These are phyloP conservation scores for Brettanomyces custersianus DNA, from an alignment of 805 yeast genomes.

Conservation along the genomic window DNA sequence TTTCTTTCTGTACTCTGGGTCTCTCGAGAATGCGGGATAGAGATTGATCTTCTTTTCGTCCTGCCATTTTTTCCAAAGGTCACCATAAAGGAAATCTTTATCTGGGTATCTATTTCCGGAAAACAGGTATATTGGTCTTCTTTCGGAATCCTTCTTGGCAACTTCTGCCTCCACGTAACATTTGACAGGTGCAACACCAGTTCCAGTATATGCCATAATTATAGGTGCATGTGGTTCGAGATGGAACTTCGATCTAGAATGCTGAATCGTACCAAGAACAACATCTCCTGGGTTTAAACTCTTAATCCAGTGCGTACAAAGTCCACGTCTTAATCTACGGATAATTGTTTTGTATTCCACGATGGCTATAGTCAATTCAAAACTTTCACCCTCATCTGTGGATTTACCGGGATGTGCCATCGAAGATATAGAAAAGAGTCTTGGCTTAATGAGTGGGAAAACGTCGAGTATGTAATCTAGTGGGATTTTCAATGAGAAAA, in stretches of 20 bases:
- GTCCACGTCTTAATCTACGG: slow-evolving; percentile 65
- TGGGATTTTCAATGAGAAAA: slow-evolving; percentile 68
- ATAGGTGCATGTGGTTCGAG: slow-evolving; percentile 32
- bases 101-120: slow-evolving; percentile 62
- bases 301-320: slow-evolving; percentile 73
- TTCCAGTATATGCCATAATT: slow-evolving; percentile 83
- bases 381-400: slow-evolving; percentile 24
- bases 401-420: slow-evolving; percentile 1
- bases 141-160: slow-evolving; percentile 1
- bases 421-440: slow-evolving; percentile 82
- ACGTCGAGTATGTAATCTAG: slow-evolving; percentile 66
- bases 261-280: slow-evolving; percentile 43
- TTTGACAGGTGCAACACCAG: slow-evolving; percentile 93
- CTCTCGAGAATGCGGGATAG: slow-evolving; percentile 42
- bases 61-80: slow-evolving; percentile 37
- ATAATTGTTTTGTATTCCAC: slow-evolving; percentile 83
- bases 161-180: slow-evolving; percentile 43
- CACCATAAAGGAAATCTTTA: slow-evolving; percentile 62
- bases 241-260: slow-evolving; percentile 32
- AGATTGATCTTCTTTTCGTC: slow-evolving; percentile 28
- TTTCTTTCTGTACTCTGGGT: slow-evolving; percentile 20
- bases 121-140: slow-evolving; percentile 42
- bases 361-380: slow-evolving; percentile 73
- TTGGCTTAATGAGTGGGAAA: slow-evolving; percentile 70
- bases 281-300: slow-evolving; percentile 37